Evolutionary conservation across 805 yeast genomes (phyloP).

Genomic region (Kodamaea jinghongensis): DNA sequence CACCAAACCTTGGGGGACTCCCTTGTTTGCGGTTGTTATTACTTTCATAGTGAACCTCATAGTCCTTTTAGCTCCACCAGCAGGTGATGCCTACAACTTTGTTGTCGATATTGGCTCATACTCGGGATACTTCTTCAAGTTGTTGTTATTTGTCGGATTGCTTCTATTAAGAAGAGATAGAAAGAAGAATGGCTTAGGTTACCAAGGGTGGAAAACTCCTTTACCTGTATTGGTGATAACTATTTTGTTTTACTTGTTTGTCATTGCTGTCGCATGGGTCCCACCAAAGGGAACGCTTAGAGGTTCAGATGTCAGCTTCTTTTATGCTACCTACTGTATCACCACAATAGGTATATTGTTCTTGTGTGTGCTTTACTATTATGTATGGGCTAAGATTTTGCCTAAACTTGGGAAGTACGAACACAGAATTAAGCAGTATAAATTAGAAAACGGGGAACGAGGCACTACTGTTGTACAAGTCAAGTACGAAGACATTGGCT

Average conservation of each 20-base stretch:
- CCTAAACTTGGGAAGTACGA: conserved; percentile 32
- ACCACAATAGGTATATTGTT: conserved; percentile 33
- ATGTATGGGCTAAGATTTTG: conserved; percentile 34
- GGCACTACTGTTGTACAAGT: conserved; percentile 42
- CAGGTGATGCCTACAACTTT: conserved; percentile 35
- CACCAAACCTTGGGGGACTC: conserved; percentile 32
- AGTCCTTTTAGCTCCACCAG: conserved; percentile 31
- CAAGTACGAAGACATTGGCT: conserved; percentile 23
- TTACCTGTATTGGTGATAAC: conserved; percentile 31
- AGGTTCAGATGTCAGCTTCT: conserved; percentile 43
- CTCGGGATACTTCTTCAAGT: conserved; percentile 26
- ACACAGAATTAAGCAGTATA: conserved; percentile 29
- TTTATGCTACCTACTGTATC: conserved; percentile 42
- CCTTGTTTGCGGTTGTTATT: conserved; percentile 23
- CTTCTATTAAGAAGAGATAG: conserved; percentile 28
- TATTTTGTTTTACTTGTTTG: conserved; percentile 33
- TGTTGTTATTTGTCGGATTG: conserved; percentile 26
- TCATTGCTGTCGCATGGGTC: conserved; percentile 40
- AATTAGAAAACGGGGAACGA: conserved; percentile 34
- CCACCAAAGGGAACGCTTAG: conserved; percentile 40
- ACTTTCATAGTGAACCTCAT: conserved; percentile 26
- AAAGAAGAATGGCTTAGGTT: conserved; percentile 29
- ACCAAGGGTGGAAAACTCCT: conserved; percentile 32
- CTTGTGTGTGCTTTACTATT: conserved; percentile 33
- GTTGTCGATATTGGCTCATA: conserved; percentile 32